Base-by-base conservation (phyloP, 257 asterid species). In the Nicotiana sylvestris region DNA sequence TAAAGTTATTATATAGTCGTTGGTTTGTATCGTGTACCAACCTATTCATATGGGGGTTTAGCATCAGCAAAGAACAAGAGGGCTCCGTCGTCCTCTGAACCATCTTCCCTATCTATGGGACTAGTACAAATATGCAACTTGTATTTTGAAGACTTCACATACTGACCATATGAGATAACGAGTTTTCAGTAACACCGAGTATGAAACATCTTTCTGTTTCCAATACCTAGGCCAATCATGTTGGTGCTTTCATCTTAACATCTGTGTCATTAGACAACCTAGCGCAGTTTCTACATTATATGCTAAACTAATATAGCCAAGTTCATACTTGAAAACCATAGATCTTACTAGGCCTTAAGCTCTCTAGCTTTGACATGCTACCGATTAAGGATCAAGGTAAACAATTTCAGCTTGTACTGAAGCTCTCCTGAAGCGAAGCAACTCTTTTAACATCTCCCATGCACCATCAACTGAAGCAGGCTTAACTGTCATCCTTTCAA, bases 381-480 rank as follows among this genome's bases (percentile, higher is more conserved):
- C 13, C 30, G n/a, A 76, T 86, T 89, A 92, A 0, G 97, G 97
- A 55, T 94, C 98, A n/a, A 87, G 77, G 81, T 85, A 93, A 51
- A 93, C 55, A 29, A 96, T 90, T 78, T 94, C 97, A 2, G 99
- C 97, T 78, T 84, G 83, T 35, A 87, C 82, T 6, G 99, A 96
- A 77, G 99, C 96, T 58, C 99, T 91, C 79, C 97, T 81, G 85
- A 92, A 90, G 51, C 96, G 93, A 68, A 96, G 97, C 84, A 96
- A 81, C 89, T 94, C 94, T 93, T 88, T 96, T 82, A 86, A 86
- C 82, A 91, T 43, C 55, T 93, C 98, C 98, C 97, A 91, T 29
- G 93, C 94, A 55, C 90, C 89, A 2, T 91, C 98, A 32, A 33
- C 39, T 15, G 94, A 74, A 18, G 87, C 88, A 2, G 99, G 98